Base-by-base conservation (phyloP, 352 stramenopile genomes). In the Pythium myriotylum region DNA sequence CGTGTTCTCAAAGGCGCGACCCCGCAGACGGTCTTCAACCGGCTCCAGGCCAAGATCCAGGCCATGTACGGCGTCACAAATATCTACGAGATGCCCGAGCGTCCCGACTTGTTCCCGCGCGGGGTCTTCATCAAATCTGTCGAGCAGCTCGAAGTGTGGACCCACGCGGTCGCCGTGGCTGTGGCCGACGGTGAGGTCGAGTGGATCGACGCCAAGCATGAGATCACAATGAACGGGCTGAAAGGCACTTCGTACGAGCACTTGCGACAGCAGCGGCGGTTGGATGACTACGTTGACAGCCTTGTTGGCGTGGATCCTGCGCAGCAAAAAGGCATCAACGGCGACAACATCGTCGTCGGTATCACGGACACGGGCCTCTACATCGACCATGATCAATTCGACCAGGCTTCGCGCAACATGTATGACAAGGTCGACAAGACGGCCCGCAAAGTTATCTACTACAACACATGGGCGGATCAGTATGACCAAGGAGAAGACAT, bases 341-440 rank as follows among this genome's bases (percentile, higher is more conserved):
- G 85, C 33, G 90, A 86, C 64, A 65, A 77, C 47, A 68, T 94
- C 10, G 68, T 91, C 54, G 84, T 92, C 7, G 85, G 83, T n/a
- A 87, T 94, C 54, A 92, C 85, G 1, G 85, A 94, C 61, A 88
- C 84, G 4, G 84, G 84, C 0, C 61, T 94, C 20, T 94, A 94
- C 72, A 70, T 92, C 5, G 77, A 91, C 37, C 85, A 94, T 55
- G 85, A 94, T 52, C 84, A 94, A 59, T 91, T 94, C 40, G 77
- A 94, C 60, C 85, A 94, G 59, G 51, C 67, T 2, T 74, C 76
- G 37, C 82, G 77, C 49, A 59, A 54, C 41, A 76, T 92, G 27
- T 92, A 77, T 52, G 67, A 59, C 0, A 42, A 64, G 17, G 65
- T 72, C 9, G 68, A 86, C 41, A 60, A 68, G 16, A 69, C 58